These are phyloP conservation scores for Trypanosoma melophagium DNA, from an alignment of 208 protist species.

Conservation along the genomic window DNA sequence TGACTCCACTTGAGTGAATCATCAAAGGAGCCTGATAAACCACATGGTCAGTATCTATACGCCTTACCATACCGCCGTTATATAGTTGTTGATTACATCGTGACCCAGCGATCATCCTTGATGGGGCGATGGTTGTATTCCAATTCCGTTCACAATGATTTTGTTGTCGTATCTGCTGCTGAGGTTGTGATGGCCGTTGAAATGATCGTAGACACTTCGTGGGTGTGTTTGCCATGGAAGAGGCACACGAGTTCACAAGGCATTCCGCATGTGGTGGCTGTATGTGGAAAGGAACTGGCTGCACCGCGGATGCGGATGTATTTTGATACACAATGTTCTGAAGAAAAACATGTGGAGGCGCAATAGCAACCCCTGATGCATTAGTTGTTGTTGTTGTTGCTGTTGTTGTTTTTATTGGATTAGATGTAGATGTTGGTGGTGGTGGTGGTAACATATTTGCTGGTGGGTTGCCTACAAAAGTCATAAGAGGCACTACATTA, in stretches of 20 bases:
- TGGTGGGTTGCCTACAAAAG: neutral
- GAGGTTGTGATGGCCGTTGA: neutral
- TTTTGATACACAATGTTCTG: neutral
- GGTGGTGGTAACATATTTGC: slow-evolving; percentile 15
- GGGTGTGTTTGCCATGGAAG: neutral
- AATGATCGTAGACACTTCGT: slow-evolving; percentile 13
- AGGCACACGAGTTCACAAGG: neutral
- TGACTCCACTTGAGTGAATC: neutral
- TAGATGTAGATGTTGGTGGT: slow-evolving; percentile 27
- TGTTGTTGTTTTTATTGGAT: neutral
- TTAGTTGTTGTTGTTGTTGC: neutral
- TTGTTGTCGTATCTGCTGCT: neutral
- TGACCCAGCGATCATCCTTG: neutral
- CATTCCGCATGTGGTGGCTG: slow-evolving; percentile 12
- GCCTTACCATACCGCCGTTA: neutral
- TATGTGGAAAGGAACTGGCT: slow-evolving; percentile 11
- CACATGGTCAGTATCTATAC: neutral
- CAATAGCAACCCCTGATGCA: neutral
- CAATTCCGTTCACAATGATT: neutral
- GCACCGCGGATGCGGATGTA: slow-evolving; percentile 2
- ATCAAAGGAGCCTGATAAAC: neutral
- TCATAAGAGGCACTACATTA: slow-evolving; percentile 3
- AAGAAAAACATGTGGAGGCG: slow-evolving; percentile 8
- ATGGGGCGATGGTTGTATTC: neutral
- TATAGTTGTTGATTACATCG: neutral